Base-by-base conservation (phyloP, 805 yeast species). In the Myxozyma neotropica region DNA sequence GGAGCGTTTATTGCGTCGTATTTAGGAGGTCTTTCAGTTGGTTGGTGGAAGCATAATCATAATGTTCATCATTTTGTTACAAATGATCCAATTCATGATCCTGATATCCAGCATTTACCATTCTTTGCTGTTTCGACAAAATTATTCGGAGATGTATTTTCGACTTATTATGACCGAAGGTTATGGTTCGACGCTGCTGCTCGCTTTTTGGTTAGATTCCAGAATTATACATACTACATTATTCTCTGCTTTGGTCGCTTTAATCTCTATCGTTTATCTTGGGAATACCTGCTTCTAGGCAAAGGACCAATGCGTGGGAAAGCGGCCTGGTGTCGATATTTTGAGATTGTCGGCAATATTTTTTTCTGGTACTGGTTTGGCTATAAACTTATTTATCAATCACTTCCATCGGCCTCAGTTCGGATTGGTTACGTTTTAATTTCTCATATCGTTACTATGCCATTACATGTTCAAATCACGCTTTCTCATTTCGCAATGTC, bases 21-120 rank as follows among this genome's bases (percentile, higher is more conserved):
- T 77, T 73, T 84, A 53, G 97, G 97, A n/a, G 97, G 97, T 0
- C 77, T 90, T 43, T 88, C 96, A 47, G 70, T 89, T 21, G 96
- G 96, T 1, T 90, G 97, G 97, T 90, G 97, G 97, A 91, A 90
- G 68, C 79, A 92, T 53, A 90, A 88, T 73, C 97, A 90, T 74
- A 90, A 90, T 71, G 95, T 90, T n/a, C 97, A 90, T 73, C 97
- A 90, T 71, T 75, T 90, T 53, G 80, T 90, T 55, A 88, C 96
- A n/a, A 90, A 90, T 72, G 96, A 90, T 70, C 96, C 97, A 0
- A 87, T 87, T 1, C 96, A 91, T 70, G 97, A 90, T 69, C 97
- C 97, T 0, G 97, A 90, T 74, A 91, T 90, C 70, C 97, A 90
- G 73, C 96, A 90, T 74, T 73, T 90, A 64, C 97, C 97, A 1